Base-by-base conservation (phyloP, 23 red algal species). In the Gracilaria gracilis region DNA sequence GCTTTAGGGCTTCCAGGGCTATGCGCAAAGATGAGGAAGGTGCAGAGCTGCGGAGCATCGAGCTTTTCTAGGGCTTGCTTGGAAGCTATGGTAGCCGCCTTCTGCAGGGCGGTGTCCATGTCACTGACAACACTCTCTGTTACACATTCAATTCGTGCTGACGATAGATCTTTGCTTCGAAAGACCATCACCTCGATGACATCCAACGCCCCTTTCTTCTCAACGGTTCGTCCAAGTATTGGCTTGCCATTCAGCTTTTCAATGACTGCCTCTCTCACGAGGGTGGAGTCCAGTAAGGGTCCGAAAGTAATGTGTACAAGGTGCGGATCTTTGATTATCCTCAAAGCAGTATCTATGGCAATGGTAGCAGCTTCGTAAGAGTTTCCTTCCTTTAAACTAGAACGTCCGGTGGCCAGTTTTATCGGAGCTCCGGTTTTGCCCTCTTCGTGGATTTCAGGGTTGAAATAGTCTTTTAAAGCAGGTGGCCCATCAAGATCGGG, bases 121-220 rank as follows among this genome's bases (percentile, higher is more conserved):
- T 25, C 9, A 36, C 7, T n/a, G 35, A 55, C 15, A 33, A 50
- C 67, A 53, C 2, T 67, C 29, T 48, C 71, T 4, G 70, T 35
- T 15, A 14, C 67, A 61, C 19, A 23, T 59, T 17, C 33, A 28
- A 79, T 28, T 38, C 33, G 2, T 6, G 80, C 27, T 6, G 40
- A 49, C 42, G 20, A 51, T 46, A n/a, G 21, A 38, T 48, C 83
- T 13, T 79, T 50, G 47, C 67, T 38, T 15, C n/a, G 5, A 27
- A 93, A 62, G 17, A 93, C 49, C 28, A 93, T 15, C 9, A 93
- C 62, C 50, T 93, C 89, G 0, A 93, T 42, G 21, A 44, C 73
- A 58, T 79, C 89, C 9, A 80, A 79, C 0, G 66, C 64, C 28
- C 81, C 89, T 59, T 93, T 93, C 49, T 93, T 93, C 19, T 93